phyloP scores from a whole-genome alignment of 2,329 filamentous ascomycete species.

The Aspergillus transmontanensis region DNA sequence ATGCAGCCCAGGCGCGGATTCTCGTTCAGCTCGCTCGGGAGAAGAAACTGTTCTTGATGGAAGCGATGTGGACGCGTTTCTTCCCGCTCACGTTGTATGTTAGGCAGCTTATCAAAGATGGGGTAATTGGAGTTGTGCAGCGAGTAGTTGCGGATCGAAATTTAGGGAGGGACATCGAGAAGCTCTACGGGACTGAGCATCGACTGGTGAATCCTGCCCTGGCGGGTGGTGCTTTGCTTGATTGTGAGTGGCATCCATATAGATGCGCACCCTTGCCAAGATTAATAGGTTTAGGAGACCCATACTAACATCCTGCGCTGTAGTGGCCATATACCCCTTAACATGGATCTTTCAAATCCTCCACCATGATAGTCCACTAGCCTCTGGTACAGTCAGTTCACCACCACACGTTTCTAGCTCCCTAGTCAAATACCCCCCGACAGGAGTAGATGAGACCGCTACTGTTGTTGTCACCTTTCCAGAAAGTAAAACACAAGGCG shows the following conservation, averaged over 20 bases:
- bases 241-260: constrained; percentile 37
- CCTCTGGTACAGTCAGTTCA: no score
- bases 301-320: not conserved
- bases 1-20: constrained; percentile 67
- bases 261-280: not conserved
- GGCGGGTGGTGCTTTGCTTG: constrained; percentile 75
- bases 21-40: constrained; percentile 68
- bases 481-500: not conserved
- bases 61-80: constrained; percentile 80
- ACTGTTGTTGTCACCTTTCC: constrained; percentile 73
- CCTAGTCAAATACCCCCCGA: constrained; percentile 49
- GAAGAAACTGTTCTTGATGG: constrained; percentile 73
- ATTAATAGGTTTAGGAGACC: no score
- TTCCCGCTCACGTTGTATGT: constrained; percentile 77
- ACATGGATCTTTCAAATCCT: constrained; percentile 64
- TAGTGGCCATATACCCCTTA: constrained; percentile 73
- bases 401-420: constrained; percentile 16
- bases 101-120: constrained; percentile 54
- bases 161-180: constrained; percentile 7
- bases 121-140: constrained; percentile 51
- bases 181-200: constrained; percentile 14
- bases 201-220: constrained; percentile 76
- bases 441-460: constrained; percentile 65
- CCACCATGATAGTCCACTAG: constrained; percentile 3
- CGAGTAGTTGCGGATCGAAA: constrained; percentile 54